A percentile compares a stretch with the other conserved stretches of the same genome.
Evolutionary conservation across 2,329 filamentous ascomycete species (phyloP).

Genomic region (Aspergillus tamarii): DNA sequence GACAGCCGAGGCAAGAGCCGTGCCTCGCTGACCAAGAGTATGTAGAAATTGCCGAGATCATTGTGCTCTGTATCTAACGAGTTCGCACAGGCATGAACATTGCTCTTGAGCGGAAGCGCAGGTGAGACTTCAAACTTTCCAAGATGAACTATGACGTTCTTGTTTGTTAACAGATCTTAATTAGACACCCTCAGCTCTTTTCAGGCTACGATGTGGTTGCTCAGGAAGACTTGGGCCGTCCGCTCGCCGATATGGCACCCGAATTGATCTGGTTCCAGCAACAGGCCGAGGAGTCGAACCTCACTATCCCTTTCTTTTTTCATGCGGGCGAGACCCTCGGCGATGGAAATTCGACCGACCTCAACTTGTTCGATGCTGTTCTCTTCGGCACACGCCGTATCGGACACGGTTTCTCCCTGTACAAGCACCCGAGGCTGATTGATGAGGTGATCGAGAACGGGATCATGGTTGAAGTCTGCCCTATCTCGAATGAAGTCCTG

Average conservation of each 20-base stretch:
- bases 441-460: slow-evolving; percentile 84
- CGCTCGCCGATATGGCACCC: slow-evolving; percentile 74
- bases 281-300: slow-evolving; percentile 71
- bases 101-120: slow-evolving; percentile 78
- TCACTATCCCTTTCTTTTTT: slow-evolving; percentile 90
- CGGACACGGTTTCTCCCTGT: slow-evolving; percentile 82
- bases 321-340: slow-evolving; percentile 90
- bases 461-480: slow-evolving; percentile 84
- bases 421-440: slow-evolving; percentile 84
- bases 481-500: slow-evolving; percentile 86
- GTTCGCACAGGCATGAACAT: slow-evolving; percentile 69
- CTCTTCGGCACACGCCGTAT: slow-evolving; percentile 82
- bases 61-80: neutral
- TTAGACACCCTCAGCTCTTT: slow-evolving; percentile 67
- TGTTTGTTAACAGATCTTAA: neutral
- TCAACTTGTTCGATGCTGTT: slow-evolving; percentile 84
- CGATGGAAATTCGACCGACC: slow-evolving; percentile 73
- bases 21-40: slow-evolving; percentile 13
- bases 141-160: neutral
- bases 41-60: neutral
- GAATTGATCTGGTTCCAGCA: slow-evolving; percentile 91
- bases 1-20: slow-evolving; percentile 57
- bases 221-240: slow-evolving; percentile 78
- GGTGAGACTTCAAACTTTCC: slow-evolving; percentile 41
- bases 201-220: slow-evolving; percentile 87